Base-by-base conservation (phyloP, 2,329 filamentous ascomycete species). In the Exophiala bonariae region DNA sequence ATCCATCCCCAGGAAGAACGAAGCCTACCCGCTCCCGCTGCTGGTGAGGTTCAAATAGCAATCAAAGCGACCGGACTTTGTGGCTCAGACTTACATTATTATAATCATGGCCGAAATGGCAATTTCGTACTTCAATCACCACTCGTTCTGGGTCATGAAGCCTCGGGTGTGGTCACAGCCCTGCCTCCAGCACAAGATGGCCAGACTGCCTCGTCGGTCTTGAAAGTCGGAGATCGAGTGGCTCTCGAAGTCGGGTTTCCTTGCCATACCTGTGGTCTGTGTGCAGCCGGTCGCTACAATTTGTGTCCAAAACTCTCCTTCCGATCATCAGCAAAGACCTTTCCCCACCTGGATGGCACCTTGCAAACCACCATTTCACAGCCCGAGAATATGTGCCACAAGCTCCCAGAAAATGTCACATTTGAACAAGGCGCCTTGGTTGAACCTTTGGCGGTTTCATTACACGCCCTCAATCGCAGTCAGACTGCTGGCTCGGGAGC, bases 231-330 rank as follows among this genome's bases (percentile, higher is more conserved):
- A 48, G 91, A 96, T 71, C 84, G 87, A 59, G 86, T 96, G 16
- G 90, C 92, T n/a, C 75, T 97, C 33, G 92, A 97, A 76, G 92
- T 95, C 11, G 92, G 92, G 41, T 80, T 88, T 42, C 89, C 90
- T 1, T 97, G 92, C 73, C 83, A 87, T 31, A 61, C 65, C 32
- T 84, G 81, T 60, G 65, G 71, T 17, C 67, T 77, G 41, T 84
- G 81, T 61, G 66, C 69, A 34, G 70, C 75, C 46, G 79, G 77
- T 41, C 66, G 80, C 41, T 83, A 83, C 62, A 84, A 84, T 57
- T 80, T 84, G 54, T 84, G 81, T 68, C 75, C 75, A 18, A 68
- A 68, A 7, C 75, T 84, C 71, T 70, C 69, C 32, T 83, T 83
- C 60, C 64, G 79, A 50, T 79, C 75, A 57, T 80, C 76, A 44